phyloP scores from a whole-genome alignment of 192 early-diverging fungal genomes.

The Podila clonocystis region DNA sequence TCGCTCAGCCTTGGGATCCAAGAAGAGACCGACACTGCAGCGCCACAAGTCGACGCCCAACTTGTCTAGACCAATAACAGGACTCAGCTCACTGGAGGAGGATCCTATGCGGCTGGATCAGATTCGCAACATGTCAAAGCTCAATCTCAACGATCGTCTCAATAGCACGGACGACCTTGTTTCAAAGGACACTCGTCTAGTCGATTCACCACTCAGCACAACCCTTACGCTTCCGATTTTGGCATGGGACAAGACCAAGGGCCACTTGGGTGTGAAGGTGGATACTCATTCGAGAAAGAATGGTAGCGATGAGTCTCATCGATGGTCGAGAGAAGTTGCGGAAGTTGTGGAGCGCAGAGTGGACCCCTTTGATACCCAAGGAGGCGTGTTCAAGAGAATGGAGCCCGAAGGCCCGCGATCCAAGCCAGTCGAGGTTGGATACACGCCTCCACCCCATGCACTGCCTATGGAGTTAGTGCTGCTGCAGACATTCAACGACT shows the following conservation, averaged over 20 bases:
- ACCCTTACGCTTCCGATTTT: conserved; percentile 8
- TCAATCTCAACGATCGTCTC: neutral
- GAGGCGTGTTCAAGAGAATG: conserved; percentile 26
- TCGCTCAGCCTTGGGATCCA: neutral
- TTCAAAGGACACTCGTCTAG: conserved; percentile 4
- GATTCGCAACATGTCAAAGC: conserved; percentile 5
- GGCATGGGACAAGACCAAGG: neutral
- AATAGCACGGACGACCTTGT: neutral
- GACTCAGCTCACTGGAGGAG: conserved; percentile 29
- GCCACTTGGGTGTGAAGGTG: neutral
- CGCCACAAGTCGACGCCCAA: conserved; percentile 34
- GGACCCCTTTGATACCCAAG: conserved; percentile 30
- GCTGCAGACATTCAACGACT: conserved; percentile 49
- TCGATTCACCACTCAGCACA: conserved; percentile 1
- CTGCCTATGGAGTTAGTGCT: conserved; percentile 46
- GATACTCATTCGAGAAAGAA: neutral
- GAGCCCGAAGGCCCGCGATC: conserved; percentile 7
- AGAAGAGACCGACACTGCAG: conserved; percentile 14
- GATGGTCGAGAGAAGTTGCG: neutral
- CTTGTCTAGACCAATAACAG: conserved; percentile 24
- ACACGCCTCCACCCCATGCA: conserved; percentile 39
- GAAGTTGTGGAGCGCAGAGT: conserved; percentile 12
- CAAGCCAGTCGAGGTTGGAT: neutral
- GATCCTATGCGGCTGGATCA: conserved; percentile 22
- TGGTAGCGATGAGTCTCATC: neutral